Conservation (phyloP, 768 basidiomycete species). For the Vishniacozyma victoriae region DNA sequence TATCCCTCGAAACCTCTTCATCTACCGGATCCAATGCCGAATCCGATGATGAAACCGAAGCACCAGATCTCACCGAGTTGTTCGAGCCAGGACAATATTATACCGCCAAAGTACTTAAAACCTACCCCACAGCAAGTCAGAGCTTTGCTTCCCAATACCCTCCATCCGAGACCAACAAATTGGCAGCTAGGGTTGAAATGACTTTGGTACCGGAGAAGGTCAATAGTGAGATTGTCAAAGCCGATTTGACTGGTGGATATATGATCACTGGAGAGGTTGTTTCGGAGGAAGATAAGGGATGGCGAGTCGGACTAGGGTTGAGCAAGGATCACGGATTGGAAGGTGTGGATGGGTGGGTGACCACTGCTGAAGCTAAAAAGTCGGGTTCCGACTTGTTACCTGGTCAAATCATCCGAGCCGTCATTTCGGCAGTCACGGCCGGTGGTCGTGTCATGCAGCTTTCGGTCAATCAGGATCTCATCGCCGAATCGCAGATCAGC, state of each 20-base stretch:
- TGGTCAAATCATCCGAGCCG: constrained; percentile 64
- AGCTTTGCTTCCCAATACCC: constrained; percentile 43
- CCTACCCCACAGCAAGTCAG: constrained; percentile 61
- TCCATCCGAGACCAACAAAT: constrained; percentile 34
- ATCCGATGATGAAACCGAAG: constrained; percentile 50
- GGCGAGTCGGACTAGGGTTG: constrained; percentile 78
- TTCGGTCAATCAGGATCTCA: constrained; percentile 51
- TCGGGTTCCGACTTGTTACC: constrained; percentile 51
- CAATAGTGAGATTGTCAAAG: constrained; percentile 70
- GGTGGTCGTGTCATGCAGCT: constrained; percentile 78
- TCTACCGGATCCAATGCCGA: constrained; percentile 51
- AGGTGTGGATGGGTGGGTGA: constrained; percentile 75
- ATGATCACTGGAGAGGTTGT: constrained; percentile 64
- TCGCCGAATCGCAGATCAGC: constrained; percentile 54
- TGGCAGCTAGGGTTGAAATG: constrained; percentile 60
- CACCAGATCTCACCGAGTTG: constrained; percentile 66
- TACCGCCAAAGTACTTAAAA: constrained; percentile 64
- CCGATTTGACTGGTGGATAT: constrained; percentile 58
- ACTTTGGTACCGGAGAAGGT: constrained; percentile 76
- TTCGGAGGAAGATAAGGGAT: constrained; percentile 91
- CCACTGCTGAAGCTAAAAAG: constrained; percentile 64
- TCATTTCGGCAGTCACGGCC: constrained; percentile 62
- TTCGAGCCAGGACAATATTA: constrained; percentile 83
- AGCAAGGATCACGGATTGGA: constrained; percentile 36
- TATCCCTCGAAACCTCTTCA: constrained; percentile 56